Evolutionary conservation across 202 grass and related monocot genomes (phyloP).

Genomic region (Bolboschoenoplectus hybrid): DNA sequence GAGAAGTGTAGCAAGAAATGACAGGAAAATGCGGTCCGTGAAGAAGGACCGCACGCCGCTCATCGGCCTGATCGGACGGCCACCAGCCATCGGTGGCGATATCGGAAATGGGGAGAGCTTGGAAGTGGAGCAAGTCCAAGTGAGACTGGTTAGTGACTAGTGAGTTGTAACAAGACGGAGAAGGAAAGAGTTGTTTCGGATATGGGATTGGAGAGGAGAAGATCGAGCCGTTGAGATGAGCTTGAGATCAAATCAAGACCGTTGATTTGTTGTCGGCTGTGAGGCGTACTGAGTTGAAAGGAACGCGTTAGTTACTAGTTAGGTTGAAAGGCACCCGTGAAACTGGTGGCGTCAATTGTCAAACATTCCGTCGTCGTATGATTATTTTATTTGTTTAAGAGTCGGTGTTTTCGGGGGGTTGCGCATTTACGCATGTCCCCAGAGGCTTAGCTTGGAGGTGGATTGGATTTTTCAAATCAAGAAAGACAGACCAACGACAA

Average conservation of each 20-base stretch:
- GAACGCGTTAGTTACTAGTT: neutral
- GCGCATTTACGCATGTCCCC: too few relatives aligned
- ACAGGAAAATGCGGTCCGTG: conserved; percentile 50
- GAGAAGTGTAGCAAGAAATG: conserved; percentile 51
- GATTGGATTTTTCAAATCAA: too few relatives aligned
- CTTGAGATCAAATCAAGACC: neutral
- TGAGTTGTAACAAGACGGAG: neutral
- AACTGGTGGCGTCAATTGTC: neutral
- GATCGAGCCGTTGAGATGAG: conserved; percentile 13
- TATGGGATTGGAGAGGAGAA: neutral
- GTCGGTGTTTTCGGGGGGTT: too few relatives aligned
- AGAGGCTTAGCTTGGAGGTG: too few relatives aligned
- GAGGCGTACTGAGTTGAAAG: neutral
- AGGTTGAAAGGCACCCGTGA: neutral
- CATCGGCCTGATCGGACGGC: conserved; percentile 43
- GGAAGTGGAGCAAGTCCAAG: conserved; percentile 13
- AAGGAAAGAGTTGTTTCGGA: too few relatives aligned
- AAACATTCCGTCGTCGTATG: neutral
- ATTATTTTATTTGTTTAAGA: neutral
- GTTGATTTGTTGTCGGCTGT: conserved; percentile 28
- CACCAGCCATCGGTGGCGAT: conserved; percentile 50
- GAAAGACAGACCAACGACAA: too few relatives aligned
- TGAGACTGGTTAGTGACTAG: neutral
- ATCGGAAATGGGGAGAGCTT: neutral
- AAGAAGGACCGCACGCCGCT: conserved; percentile 49